Conservation (phyloP, 2,329 filamentous ascomycete species). For the Ophiostoma tasmaniense region DNA sequence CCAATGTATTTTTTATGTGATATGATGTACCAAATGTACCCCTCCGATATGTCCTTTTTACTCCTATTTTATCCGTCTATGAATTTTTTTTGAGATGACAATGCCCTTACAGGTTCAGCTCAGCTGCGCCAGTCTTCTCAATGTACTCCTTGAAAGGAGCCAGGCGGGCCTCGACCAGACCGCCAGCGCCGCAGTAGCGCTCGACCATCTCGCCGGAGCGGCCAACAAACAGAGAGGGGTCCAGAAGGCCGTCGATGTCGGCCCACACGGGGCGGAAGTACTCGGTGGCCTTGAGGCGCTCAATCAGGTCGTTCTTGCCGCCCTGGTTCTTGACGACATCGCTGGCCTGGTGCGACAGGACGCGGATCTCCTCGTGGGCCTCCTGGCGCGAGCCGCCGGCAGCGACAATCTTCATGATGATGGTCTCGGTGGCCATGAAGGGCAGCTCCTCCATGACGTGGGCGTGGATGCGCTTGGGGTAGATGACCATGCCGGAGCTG, state of each 20-base stretch:
- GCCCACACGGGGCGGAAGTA: slow-evolving; percentile 68
- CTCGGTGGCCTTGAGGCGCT: slow-evolving; percentile 60
- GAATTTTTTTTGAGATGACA: background rate
- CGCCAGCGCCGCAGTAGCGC: slow-evolving; percentile 17
- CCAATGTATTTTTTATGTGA: background rate
- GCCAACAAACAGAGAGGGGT: slow-evolving; percentile 28
- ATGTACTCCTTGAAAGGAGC: slow-evolving; percentile 15
- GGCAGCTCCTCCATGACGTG: slow-evolving; percentile 69
- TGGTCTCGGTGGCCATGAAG: slow-evolving; percentile 44
- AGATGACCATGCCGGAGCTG: slow-evolving; percentile 60
- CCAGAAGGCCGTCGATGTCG: slow-evolving; percentile 35
- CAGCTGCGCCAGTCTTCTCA: slow-evolving; percentile 8
- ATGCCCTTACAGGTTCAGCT: slow-evolving; percentile 18
- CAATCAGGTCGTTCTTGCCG: slow-evolving; percentile 71
- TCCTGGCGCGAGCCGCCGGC: slow-evolving; percentile 68
- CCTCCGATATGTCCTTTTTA: background rate
- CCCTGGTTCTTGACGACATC: slow-evolving; percentile 44
- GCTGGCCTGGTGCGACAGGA: slow-evolving; percentile 69
- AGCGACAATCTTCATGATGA: slow-evolving; percentile 70
- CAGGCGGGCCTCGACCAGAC: slow-evolving; percentile 12
- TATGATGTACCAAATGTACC: background rate
- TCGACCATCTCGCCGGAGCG: slow-evolving; percentile 40
- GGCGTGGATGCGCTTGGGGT: slow-evolving; percentile 61
- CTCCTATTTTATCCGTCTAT: background rate
- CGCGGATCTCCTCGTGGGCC: slow-evolving; percentile 78